These are phyloP conservation scores for Pythium utonaiense DNA, from an alignment of 352 stramenopile species.

Conservation along the genomic window DNA sequence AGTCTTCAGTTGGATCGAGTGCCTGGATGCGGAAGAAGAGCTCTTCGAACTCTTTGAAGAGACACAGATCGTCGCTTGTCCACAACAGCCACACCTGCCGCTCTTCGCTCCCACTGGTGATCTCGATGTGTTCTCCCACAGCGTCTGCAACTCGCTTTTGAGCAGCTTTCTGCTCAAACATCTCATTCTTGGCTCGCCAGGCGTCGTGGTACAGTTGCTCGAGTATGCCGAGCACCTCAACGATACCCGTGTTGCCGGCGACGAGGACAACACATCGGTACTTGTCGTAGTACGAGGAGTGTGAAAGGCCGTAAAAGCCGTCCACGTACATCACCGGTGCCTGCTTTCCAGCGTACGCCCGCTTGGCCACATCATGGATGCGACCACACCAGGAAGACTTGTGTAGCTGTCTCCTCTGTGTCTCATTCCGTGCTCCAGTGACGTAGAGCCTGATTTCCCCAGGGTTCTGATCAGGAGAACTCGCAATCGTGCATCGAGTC, in stretches of 20 bases:
- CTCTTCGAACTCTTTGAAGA: conserved; percentile 35
- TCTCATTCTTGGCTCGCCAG: neutral
- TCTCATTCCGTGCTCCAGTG: neutral
- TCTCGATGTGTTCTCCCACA: neutral
- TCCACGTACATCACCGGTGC: conserved; percentile 27
- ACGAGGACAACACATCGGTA: conserved; percentile 34
- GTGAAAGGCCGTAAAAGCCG: conserved; percentile 27
- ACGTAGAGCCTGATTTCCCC: conserved; percentile 28
- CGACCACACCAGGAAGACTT: conserved; percentile 15
- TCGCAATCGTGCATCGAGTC: conserved; percentile 30
- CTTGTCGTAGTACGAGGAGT: conserved; percentile 23
- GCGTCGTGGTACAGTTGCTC: conserved; percentile 28
- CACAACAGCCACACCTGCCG: conserved; percentile 29
- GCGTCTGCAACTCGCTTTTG: neutral
- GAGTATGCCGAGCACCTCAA: conserved; percentile 21
- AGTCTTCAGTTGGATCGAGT: conserved; percentile 23
- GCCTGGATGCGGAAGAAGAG: conserved; percentile 23
- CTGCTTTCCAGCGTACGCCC: conserved; percentile 26
- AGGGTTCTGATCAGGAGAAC: conserved; percentile 19
- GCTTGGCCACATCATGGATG: conserved; percentile 29
- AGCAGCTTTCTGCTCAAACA: conserved; percentile 5
- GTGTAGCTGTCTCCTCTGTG: neutral
- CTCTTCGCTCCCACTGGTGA: neutral
- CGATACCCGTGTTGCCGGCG: conserved; percentile 27
- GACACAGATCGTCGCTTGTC: conserved; percentile 22